phyloP scores from a whole-genome alignment of 139 green algal species.

The Pseudopediastrum boryanum region DNA sequence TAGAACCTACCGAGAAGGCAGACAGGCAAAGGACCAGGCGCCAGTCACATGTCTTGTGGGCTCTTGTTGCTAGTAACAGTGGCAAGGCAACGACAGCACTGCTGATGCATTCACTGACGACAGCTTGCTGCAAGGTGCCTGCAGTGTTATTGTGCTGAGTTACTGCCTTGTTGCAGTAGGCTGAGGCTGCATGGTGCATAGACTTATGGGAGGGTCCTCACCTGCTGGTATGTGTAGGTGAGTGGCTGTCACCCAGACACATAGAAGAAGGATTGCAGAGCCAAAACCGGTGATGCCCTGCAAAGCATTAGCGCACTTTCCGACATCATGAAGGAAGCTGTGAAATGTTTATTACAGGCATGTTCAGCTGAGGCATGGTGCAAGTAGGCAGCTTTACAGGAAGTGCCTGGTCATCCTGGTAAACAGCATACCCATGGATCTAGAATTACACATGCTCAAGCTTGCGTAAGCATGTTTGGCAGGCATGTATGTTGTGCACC shows the following conservation, averaged over 20 bases:
- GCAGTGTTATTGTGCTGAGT: not conserved
- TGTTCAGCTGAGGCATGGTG: too few species aligned
- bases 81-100: slow-evolving; percentile 27
- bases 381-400: too few species aligned
- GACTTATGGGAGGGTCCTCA: not conserved
- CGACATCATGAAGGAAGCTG: not conserved
- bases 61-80: slow-evolving; percentile 21
- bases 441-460: too few species aligned
- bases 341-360: too few species aligned
- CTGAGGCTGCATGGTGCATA: not conserved
- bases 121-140: slow-evolving; percentile 34
- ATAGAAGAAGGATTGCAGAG: slow-evolving; percentile 40
- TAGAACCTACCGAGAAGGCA: slow-evolving; percentile 35
- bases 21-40: not conserved
- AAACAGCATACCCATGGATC: too few species aligned
- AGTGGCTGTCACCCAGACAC: slow-evolving; percentile 38
- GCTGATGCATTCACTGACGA: slow-evolving; percentile 23
- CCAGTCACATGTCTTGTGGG: slow-evolving; percentile 36
- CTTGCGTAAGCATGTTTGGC: too few species aligned
- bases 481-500: too few species aligned
- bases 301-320: not conserved
- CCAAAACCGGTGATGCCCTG: slow-evolving; percentile 52
- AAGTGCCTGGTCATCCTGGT: too few species aligned
- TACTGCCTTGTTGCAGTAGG: not conserved
- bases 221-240: slow-evolving; percentile 7